A percentile compares a stretch with the other conserved stretches of the same genome.
Evolutionary conservation across 805 yeast genomes (phyloP).

Genomic region (Starmerella scarabaei): DNA sequence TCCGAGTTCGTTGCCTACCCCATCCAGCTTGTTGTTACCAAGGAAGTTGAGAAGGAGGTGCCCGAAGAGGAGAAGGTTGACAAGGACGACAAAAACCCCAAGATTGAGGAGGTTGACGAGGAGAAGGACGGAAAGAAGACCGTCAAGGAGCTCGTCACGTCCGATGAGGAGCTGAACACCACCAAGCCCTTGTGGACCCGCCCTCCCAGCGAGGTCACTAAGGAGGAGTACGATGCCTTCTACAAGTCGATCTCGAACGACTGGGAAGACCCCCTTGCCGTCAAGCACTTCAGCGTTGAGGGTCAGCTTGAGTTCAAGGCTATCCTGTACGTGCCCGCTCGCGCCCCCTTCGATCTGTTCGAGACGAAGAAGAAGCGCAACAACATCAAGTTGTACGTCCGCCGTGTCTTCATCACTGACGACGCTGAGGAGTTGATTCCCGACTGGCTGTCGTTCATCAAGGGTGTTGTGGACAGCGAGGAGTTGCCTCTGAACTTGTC

Average conservation of each 20-base stretch:
- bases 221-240: constrained; percentile 98
- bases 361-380: constrained; percentile 98
- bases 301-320: constrained; percentile 99
- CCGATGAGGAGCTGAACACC: constrained; percentile 96
- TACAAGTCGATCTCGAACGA: constrained; percentile 98
- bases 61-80: constrained; percentile 56
- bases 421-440: constrained; percentile 99
- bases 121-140: constrained; percentile 63
- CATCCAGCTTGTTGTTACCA: constrained; percentile 93
- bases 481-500: constrained; percentile 99
- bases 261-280: constrained; percentile 99
- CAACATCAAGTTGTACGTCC: constrained; percentile 96
- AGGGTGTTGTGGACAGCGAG: constrained; percentile 99
- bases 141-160: constrained; percentile 84
- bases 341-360: constrained; percentile 98
- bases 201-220: constrained; percentile 92
- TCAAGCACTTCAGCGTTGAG: constrained; percentile 98
- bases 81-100: constrained; percentile 56
- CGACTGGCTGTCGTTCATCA: constrained; percentile 94
- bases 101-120: constrained; percentile 63
- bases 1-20: constrained; percentile 99
- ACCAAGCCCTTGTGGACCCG: constrained; percentile 99
- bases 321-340: constrained; percentile 90
- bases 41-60: constrained; percentile 97
- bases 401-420: constrained; percentile 98